Conservation (phyloP, 1,139 yeast genomes). For the Kodamaea fungicola region DNA sequence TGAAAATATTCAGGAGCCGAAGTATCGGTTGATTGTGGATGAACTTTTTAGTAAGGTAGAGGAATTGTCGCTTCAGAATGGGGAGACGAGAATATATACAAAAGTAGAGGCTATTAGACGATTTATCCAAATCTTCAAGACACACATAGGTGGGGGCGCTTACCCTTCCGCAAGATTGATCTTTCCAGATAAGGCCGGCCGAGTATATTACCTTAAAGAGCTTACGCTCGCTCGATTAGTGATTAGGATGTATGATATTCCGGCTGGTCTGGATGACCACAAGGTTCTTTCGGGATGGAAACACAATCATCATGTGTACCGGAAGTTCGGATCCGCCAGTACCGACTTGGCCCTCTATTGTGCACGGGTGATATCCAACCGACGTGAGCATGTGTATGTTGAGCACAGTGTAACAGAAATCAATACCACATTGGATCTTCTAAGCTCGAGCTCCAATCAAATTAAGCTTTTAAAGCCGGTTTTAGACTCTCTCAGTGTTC, state of each 20-base stretch:
- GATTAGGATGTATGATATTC: slow-evolving; percentile 31
- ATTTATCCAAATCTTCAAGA: slow-evolving; percentile 61
- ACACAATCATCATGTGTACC: slow-evolving; percentile 29
- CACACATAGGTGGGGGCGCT: slow-evolving; percentile 65
- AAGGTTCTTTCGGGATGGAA: slow-evolving; percentile 38
- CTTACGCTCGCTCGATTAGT: slow-evolving; percentile 45
- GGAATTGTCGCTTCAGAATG: slow-evolving; percentile 5
- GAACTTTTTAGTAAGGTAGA: slow-evolving; percentile 33
- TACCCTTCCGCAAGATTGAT: slow-evolving; percentile 64
- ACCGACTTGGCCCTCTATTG: slow-evolving; percentile 39
- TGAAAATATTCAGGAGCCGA: slow-evolving; percentile 9
- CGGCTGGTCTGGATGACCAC: slow-evolving; percentile 34
- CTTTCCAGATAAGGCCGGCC: slow-evolving; percentile 57
- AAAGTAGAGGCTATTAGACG: slow-evolving; percentile 20
- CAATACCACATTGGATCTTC: slow-evolving; percentile 50
- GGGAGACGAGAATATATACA: too few species aligned
- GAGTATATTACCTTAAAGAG: slow-evolving; percentile 55
- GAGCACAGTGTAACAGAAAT: slow-evolving; percentile 49
- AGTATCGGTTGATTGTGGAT: slow-evolving; percentile 27
- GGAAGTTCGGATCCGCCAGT: slow-evolving; percentile 29
- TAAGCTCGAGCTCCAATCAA: slow-evolving; percentile 33
- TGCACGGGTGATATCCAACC: slow-evolving; percentile 40
- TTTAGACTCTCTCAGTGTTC: slow-evolving; percentile 52
- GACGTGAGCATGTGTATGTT: slow-evolving; percentile 18
- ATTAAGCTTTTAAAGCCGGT: slow-evolving; percentile 45